Percentiles rank a stretch among this genome's conserved stretches.
Conservation (phyloP, 805 yeast species). For the Starmerella floricola region DNA sequence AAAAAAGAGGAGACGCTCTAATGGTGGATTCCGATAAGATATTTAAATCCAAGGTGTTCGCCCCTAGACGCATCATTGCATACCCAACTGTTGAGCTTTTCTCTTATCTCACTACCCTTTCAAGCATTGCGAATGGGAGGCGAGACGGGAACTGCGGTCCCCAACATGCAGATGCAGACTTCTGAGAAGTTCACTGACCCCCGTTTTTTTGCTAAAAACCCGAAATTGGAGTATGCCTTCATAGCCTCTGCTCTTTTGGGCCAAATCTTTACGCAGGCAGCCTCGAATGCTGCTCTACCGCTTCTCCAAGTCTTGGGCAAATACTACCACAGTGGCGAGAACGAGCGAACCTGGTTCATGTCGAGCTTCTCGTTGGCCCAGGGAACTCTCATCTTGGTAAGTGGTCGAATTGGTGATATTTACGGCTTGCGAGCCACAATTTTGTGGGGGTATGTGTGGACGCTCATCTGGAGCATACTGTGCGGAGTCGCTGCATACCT, state of each 20-base stretch:
- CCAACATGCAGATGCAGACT: slow-evolving; percentile 10
- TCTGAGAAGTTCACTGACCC: slow-evolving; percentile 19
- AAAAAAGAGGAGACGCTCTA: too few relatives aligned
- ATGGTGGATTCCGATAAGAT: too few relatives aligned
- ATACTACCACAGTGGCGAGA: slow-evolving; percentile 23
- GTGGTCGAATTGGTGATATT: slow-evolving; percentile 63
- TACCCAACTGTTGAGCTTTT: too few relatives aligned
- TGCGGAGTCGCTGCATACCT: slow-evolving; percentile 47
- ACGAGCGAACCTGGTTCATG: slow-evolving; percentile 46
- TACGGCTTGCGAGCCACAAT: slow-evolving; percentile 49
- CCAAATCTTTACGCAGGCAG: slow-evolving; percentile 44
- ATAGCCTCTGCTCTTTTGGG: slow-evolving; percentile 39
- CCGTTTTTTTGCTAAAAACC: slow-evolving; percentile 15
- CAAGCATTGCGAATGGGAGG: slow-evolving; percentile 3
- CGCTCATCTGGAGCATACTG: slow-evolving; percentile 45
- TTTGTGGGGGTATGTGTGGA: slow-evolving; percentile 44
- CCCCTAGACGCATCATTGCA: too few relatives aligned
- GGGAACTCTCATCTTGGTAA: slow-evolving; percentile 57
- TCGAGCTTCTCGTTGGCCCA: slow-evolving; percentile 60
- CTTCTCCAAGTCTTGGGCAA: slow-evolving; percentile 27
- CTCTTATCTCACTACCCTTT: too few relatives aligned
- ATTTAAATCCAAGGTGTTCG: too few relatives aligned
- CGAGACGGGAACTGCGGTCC: neutral
- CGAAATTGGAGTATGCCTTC: slow-evolving; percentile 16
- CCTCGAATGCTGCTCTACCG: slow-evolving; percentile 18